These are phyloP conservation scores for Globisporangium polare DNA, from an alignment of 352 stramenopile genomes.

Conservation along the genomic window DNA sequence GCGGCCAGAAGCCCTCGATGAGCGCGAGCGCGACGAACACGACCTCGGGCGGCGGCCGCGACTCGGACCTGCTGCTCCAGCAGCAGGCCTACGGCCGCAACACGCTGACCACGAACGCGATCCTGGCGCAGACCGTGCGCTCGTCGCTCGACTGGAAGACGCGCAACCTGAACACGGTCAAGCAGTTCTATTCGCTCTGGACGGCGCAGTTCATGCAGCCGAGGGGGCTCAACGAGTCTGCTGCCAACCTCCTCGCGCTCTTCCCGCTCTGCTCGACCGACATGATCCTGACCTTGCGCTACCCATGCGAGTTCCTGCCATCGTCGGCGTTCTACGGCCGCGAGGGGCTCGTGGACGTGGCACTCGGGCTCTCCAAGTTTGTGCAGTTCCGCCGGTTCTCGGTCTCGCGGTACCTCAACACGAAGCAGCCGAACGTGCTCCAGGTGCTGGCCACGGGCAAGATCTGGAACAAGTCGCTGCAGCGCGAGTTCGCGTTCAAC, in stretches of 20 bases:
- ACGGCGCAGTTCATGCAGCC: slow-evolving; percentile 69
- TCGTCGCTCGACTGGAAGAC: slow-evolving; percentile 82
- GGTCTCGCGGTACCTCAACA: slow-evolving; percentile 71
- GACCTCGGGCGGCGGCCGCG: slow-evolving; percentile 24
- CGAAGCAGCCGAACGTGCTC: slow-evolving; percentile 78
- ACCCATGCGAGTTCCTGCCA: slow-evolving; percentile 76
- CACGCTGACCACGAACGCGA: slow-evolving; percentile 23
- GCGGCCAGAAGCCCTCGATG: slow-evolving; percentile 40
- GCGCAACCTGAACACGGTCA: slow-evolving; percentile 73
- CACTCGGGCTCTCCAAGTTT: slow-evolving; percentile 68
- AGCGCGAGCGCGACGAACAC: slow-evolving; percentile 49
- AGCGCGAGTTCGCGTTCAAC: slow-evolving; percentile 80
- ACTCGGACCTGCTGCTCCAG: slow-evolving; percentile 46
- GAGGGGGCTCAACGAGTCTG: slow-evolving; percentile 40
- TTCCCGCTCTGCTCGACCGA: slow-evolving; percentile 83
- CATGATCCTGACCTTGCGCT: slow-evolving; percentile 70
- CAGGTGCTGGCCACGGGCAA: slow-evolving; percentile 69
- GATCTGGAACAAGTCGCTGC: slow-evolving; percentile 78
- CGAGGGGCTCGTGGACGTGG: slow-evolving; percentile 76
- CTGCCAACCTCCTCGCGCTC: slow-evolving; percentile 60
- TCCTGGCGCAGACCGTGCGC: slow-evolving; percentile 59
- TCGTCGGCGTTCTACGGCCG: slow-evolving; percentile 75
- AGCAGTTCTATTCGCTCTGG: slow-evolving; percentile 85
- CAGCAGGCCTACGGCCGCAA: slow-evolving; percentile 19
- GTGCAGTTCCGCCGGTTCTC: slow-evolving; percentile 70